Evolutionary conservation across 768 basidiomycete species (phyloP).

Genomic region (Boletus sensibilis): DNA sequence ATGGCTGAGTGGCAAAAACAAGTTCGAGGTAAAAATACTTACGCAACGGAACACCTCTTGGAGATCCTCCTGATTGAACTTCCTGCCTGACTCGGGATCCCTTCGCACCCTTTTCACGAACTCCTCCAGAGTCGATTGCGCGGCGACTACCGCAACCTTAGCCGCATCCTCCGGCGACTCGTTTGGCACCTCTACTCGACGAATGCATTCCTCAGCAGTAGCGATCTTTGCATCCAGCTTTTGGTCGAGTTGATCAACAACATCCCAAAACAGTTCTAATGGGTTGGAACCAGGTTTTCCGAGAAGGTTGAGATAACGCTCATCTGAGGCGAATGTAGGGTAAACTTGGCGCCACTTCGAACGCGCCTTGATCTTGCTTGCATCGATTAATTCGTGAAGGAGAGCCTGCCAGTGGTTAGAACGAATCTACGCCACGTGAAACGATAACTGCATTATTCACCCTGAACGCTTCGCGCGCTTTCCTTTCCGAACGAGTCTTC

Average conservation of each 20-base stretch:
- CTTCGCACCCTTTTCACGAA: conserved; percentile 57
- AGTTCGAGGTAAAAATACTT: conserved; percentile 22
- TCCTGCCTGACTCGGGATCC: conserved; percentile 50
- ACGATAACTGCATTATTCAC: conserved; percentile 35
- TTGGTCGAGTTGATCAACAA: conserved; percentile 84
- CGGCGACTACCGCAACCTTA: conserved; percentile 40
- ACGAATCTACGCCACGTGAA: not conserved
- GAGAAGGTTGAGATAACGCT: conserved; percentile 83
- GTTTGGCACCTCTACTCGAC: conserved; percentile 37
- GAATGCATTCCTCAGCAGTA: conserved; percentile 62
- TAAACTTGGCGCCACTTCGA: conserved; percentile 93
- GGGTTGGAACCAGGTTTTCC: conserved; percentile 95
- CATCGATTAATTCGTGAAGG: conserved; percentile 63
- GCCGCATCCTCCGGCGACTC: conserved; percentile 32
- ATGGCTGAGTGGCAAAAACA: conserved; percentile 7
- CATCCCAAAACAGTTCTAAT: conserved; percentile 95
- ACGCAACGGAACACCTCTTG: conserved; percentile 63
- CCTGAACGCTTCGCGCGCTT: conserved; percentile 89
- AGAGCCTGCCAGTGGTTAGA: conserved; percentile 49
- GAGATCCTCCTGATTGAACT: conserved; percentile 53
- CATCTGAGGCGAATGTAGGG: conserved; percentile 70
- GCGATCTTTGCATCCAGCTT: conserved; percentile 76
- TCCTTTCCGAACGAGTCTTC: conserved; percentile 80
- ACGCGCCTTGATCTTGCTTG: conserved; percentile 70
- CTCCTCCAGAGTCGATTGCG: conserved; percentile 64